Evolutionary conservation across 768 basidiomycete species (phyloP).

Genomic region (Leccinum uliginosum): DNA sequence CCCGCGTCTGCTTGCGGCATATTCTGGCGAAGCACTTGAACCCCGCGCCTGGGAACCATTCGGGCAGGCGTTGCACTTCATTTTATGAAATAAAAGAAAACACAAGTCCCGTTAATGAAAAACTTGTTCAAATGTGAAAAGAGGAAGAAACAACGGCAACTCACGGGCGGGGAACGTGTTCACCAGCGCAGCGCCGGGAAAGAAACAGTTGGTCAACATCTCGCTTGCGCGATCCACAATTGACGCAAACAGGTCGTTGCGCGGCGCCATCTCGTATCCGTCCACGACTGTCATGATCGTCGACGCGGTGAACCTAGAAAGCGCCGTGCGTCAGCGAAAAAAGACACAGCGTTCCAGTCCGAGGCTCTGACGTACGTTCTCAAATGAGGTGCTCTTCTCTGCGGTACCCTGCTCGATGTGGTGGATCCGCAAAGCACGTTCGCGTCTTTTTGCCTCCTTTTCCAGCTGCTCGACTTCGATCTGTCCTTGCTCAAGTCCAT

Average conservation of each 20-base stretch:
- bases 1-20: slow-evolving; percentile 15
- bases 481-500: too few species aligned
- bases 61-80: slow-evolving; percentile 24
- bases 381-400: slow-evolving; percentile 11
- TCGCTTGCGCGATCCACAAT: slow-evolving; percentile 29
- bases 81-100: neutral
- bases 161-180: slow-evolving; percentile 28
- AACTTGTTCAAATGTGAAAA: too few species aligned
- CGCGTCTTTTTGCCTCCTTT: too few species aligned
- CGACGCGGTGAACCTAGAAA: slow-evolving; percentile 24
- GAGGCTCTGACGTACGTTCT: slow-evolving; percentile 11
- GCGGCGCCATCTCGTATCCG: slow-evolving; percentile 31
- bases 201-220: slow-evolving; percentile 24
- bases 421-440: too few species aligned
- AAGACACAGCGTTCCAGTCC: neutral
- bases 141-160: neutral
- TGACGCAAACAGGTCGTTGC: slow-evolving; percentile 29
- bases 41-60: slow-evolving; percentile 29
- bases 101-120: too few species aligned
- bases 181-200: slow-evolving; percentile 31
- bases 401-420: too few species aligned
- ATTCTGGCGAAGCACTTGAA: slow-evolving; percentile 23
- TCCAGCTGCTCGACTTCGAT: too few species aligned
- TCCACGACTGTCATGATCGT: slow-evolving; percentile 33
- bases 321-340: neutral